Percentiles rank a stretch among this genome's conserved stretches.
Conservation (phyloP, 2,329 filamentous ascomycete genomes). For the Xylaria sp. region DNA sequence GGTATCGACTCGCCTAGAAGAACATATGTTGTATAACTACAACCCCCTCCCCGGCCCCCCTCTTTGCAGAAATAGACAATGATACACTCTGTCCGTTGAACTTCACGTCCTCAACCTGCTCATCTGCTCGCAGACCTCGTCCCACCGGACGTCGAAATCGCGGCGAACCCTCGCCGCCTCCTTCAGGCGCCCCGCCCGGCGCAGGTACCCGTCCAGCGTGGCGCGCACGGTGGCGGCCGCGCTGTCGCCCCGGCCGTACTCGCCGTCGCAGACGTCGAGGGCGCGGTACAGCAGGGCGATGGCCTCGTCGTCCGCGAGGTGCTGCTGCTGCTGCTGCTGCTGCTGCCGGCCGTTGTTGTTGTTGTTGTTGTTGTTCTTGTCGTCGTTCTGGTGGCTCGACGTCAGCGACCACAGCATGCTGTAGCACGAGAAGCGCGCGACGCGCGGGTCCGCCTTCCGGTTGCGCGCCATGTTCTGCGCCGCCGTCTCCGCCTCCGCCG, state of each 20-base stretch:
- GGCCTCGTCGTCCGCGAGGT: constrained; percentile 15
- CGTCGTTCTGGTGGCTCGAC: constrained; percentile 9
- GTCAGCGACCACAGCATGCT: constrained; percentile 22
- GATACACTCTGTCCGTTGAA: constrained; percentile 21
- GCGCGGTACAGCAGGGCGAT: constrained; percentile 11
- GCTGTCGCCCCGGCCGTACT: constrained; percentile 20
- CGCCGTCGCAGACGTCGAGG: constrained; percentile 14
- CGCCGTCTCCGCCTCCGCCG: constrained; percentile 13
- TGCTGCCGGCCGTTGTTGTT: background rate
- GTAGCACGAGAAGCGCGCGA: constrained; percentile 21
- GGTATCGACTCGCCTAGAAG: background rate
- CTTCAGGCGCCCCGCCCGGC: constrained; percentile 1
- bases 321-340: constrained; percentile 1
- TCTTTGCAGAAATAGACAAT: constrained; percentile 17
- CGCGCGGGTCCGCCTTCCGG: constrained; percentile 9
- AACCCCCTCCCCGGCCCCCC: background rate
- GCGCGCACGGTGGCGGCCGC: constrained; percentile 18
- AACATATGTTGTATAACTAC: too few relatives aligned
- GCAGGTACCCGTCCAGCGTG: constrained; percentile 15
- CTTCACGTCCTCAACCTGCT: background rate
- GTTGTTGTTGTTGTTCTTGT: background rate
- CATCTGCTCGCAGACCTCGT: constrained; percentile 13
- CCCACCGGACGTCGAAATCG: constrained; percentile 21
- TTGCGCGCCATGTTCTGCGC: constrained; percentile 6
- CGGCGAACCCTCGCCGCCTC: constrained; percentile 12